Conservation (phyloP, 805 yeast species). For the Teunomyces stri region DNA sequence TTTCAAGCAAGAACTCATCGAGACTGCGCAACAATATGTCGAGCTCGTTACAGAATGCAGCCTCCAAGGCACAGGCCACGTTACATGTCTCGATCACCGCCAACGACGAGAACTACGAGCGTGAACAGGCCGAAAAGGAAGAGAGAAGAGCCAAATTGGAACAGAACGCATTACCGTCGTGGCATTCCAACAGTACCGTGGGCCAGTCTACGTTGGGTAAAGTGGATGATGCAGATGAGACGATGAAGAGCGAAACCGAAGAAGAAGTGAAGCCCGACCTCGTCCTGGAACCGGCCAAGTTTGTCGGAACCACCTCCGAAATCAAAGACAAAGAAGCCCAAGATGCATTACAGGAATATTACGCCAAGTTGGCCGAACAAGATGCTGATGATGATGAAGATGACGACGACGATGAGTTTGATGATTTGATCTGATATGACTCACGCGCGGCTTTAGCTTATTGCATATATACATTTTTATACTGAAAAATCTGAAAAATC, state of each 20-base stretch:
- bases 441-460: background rate
- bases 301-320: conserved; percentile 2
- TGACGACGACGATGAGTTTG: conserved; percentile 32
- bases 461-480: background rate
- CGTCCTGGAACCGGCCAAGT: conserved; percentile 7
- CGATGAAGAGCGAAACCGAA: conserved; percentile 14
- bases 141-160: conserved; percentile 68
- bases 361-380: conserved; percentile 70
- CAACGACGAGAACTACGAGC: conserved; percentile 71
- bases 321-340: conserved; percentile 61
- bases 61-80: conserved; percentile 73
- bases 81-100: conserved; percentile 88
- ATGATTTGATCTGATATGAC: conserved; percentile 21
- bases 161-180: conserved; percentile 93
- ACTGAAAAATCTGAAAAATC: too few relatives aligned
- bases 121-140: conserved; percentile 63
- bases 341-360: conserved; percentile 64
- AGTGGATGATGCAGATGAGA: conserved; percentile 48
- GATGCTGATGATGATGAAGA: conserved; percentile 59
- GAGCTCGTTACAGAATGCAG: conserved; percentile 43
- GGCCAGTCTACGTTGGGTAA: conserved; percentile 62
- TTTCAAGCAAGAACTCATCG: conserved; percentile 42
- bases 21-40: conserved; percentile 31
- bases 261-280: conserved; percentile 3
- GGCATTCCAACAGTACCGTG: conserved; percentile 93